Percentiles rank a stretch among this genome's conserved stretches.
Evolutionary conservation across 805 yeast genomes (phyloP).

Genomic region (Wickerhamomyces mucosus): DNA sequence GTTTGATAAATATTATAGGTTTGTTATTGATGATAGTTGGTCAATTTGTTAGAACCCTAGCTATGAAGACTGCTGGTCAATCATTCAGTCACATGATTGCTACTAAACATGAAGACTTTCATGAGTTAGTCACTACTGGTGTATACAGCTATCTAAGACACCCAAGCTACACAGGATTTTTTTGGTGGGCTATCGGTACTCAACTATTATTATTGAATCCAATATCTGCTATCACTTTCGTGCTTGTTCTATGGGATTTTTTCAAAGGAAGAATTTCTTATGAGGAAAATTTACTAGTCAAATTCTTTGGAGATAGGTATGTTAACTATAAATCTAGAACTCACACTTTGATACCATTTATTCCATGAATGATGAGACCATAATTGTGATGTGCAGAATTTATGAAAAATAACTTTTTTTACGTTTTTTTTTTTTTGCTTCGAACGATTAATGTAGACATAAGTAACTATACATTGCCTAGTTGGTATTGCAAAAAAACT

Average conservation of each 20-base stretch:
- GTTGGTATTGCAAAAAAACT: too few relatives aligned
- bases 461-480: too few relatives aligned
- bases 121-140: slow-evolving; percentile 64
- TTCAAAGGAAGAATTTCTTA: slow-evolving; percentile 55
- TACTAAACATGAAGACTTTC: slow-evolving; percentile 39
- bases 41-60: slow-evolving; percentile 57
- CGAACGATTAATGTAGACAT: too few relatives aligned
- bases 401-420: too few relatives aligned
- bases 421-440: too few relatives aligned
- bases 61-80: slow-evolving; percentile 83
- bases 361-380: slow-evolving; percentile 20
- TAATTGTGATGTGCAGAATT: too few relatives aligned
- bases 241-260: slow-evolving; percentile 53
- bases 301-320: slow-evolving; percentile 69
- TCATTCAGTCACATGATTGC: slow-evolving; percentile 82
- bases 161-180: slow-evolving; percentile 88
- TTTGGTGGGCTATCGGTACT: slow-evolving; percentile 87
- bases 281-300: slow-evolving; percentile 59
- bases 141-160: slow-evolving; percentile 64
- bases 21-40: slow-evolving; percentile 41
- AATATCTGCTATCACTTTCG: slow-evolving; percentile 44
- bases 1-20: slow-evolving; percentile 32
- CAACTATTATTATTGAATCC: slow-evolving; percentile 67
- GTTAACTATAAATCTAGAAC: slow-evolving; percentile 37
- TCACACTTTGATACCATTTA: slow-evolving; percentile 58